A percentile compares a stretch with the other conserved stretches of the same genome.
phyloP scores from a whole-genome alignment of 2,329 filamentous ascomycete genomes.

The Arthrobotrys entomopaga region DNA sequence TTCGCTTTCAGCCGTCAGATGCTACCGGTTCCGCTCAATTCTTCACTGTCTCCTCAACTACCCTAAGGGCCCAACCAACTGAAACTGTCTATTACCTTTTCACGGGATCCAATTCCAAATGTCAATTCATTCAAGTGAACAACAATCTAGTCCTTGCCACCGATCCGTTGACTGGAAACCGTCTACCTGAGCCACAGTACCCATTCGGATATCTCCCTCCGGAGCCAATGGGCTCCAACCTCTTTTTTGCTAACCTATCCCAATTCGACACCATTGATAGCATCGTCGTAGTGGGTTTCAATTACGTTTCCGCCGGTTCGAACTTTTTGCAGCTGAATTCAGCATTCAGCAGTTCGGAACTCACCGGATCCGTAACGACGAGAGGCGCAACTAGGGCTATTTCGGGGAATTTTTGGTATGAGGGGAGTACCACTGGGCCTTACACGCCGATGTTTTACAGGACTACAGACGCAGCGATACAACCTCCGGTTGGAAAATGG shows the following conservation, averaged over 20 bases:
- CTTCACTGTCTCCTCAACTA: constrained; percentile 19
- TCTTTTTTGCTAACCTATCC: constrained; percentile 7
- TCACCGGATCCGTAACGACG: background rate
- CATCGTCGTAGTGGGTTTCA: background rate
- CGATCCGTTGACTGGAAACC: constrained; percentile 24
- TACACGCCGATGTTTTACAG: constrained; percentile 31
- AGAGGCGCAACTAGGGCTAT: background rate
- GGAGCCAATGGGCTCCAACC: background rate
- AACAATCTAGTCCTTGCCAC: constrained; percentile 41
- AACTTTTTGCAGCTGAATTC: constrained; percentile 12
- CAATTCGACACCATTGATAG: background rate
- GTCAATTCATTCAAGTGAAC: constrained; percentile 35
- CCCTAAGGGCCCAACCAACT: background rate
- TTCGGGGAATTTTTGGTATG: constrained; percentile 31
- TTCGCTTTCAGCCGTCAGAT: constrained; percentile 37
- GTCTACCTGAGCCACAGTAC: constrained; percentile 16
- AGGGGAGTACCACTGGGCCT: constrained; percentile 2
- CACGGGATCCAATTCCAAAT: constrained; percentile 13
- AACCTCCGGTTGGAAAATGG: background rate
- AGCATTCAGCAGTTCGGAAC: constrained; percentile 4
- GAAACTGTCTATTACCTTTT: constrained; percentile 12
- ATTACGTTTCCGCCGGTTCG: background rate
- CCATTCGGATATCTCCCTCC: constrained; percentile 18
- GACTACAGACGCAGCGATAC: constrained; percentile 1
- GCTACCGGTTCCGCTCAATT: constrained; percentile 20